Base-by-base conservation (phyloP, 2,329 filamentous ascomycete species). In the Pseudonectria foliicola region DNA sequence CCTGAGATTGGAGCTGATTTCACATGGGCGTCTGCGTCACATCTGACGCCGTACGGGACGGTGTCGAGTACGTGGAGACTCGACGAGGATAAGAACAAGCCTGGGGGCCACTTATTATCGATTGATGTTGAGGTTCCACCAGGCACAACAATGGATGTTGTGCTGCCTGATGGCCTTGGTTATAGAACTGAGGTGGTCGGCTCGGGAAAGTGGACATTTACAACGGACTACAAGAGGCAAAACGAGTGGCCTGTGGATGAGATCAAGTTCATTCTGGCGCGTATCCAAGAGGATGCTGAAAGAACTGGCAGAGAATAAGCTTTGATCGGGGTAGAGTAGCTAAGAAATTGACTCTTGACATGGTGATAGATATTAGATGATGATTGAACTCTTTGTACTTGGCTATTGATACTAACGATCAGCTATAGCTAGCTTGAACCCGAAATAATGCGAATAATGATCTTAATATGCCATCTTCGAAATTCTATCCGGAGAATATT, bases 101-200 rank as follows among this genome's bases (percentile, higher is more conserved):
- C 13, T 23, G 26, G 4, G 11, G 34, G 14, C 2, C 36, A 40
- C 8, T 36, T n/a, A 0, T 4, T 52, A 3, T 12, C 24, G 1
- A 33, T 52, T 4, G 36, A 46, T 1, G 41, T 52, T 1, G 40
- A 39, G 0, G 40, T 48, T 1, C 49, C 49, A 1, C 38, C 43
- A 0, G 31, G 38, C 4, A 52, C 46, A 1, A 39, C 35, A 0
- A 49, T 52, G 45, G 49, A 52, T 1, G 43, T 52, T 10, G 27
- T 46, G 1, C 10, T 52, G 1, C 49, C 49, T 2, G 16, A 37
- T 3, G 7, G 10, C n/a, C n/a, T 33, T 14, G 30, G 32, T 10
- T 1, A 27, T 2, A 44, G 35, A 26, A 40, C 32, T 2, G 33
- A 52, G 28, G 26, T 29, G 10, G 33, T 52, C n/a, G 41, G 39